These are phyloP conservation scores for Cucumis cinereus DNA, from an alignment of 306 rosid genomes.

Conservation along the genomic window DNA sequence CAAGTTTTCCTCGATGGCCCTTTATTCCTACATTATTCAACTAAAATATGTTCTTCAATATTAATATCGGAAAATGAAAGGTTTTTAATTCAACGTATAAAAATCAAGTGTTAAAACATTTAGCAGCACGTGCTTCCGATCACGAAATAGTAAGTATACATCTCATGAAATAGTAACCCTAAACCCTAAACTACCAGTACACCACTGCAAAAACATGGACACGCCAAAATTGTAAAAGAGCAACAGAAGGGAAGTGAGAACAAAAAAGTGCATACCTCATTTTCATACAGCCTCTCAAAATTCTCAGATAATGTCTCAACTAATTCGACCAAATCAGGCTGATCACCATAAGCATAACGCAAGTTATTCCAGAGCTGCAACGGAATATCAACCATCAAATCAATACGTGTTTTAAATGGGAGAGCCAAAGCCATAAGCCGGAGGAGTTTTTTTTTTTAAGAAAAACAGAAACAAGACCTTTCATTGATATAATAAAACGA, in stretches of 20 bases:
- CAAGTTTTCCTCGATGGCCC: background rate
- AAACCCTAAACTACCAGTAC: background rate
- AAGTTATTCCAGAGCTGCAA: constrained; percentile 89
- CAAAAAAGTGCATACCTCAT: constrained; percentile 45
- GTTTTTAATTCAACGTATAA: background rate
- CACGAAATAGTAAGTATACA: background rate
- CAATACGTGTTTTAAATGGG: background rate
- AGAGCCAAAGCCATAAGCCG: background rate
- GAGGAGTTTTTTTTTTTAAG: background rate
- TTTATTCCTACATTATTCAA: background rate
- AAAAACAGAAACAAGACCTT: too few relatives aligned
- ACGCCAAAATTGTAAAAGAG: background rate
- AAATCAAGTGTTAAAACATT: background rate
- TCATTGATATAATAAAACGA: too few relatives aligned
- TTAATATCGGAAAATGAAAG: background rate
- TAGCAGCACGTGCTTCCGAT: constrained; percentile 3
- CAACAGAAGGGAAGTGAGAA: background rate
- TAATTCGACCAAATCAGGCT: constrained; percentile 76
- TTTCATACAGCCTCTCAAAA: constrained; percentile 56
- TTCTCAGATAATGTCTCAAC: constrained; percentile 65
- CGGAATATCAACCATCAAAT: constrained; percentile 11
- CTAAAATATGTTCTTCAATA: background rate
- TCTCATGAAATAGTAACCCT: too few relatives aligned
- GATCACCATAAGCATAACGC: constrained; percentile 74
- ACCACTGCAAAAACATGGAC: background rate